These are phyloP conservation scores for Alternaria arborescens DNA, from an alignment of 2,329 filamentous ascomycete species.

Conservation along the genomic window DNA sequence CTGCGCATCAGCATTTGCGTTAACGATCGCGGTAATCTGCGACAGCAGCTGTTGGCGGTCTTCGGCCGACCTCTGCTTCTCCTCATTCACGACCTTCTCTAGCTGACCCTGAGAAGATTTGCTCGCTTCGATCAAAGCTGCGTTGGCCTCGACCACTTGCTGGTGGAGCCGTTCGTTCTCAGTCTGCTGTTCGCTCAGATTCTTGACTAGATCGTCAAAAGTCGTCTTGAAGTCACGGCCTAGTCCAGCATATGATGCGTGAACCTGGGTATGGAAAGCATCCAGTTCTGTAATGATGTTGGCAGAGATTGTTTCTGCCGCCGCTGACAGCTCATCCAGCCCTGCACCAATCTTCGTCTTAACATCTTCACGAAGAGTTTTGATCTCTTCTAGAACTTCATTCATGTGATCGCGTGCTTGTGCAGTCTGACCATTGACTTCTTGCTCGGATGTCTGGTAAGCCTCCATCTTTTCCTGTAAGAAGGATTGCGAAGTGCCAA, in stretches of 20 bases:
- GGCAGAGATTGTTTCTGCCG: conserved; percentile 86
- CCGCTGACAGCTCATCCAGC: conserved; percentile 80
- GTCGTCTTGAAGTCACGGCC: conserved; percentile 86
- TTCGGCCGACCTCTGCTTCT: conserved; percentile 73
- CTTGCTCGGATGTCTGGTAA: conserved; percentile 73
- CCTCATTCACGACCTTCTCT: conserved; percentile 75
- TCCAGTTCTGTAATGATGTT: conserved; percentile 88
- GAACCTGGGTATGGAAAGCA: conserved; percentile 82
- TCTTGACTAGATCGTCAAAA: conserved; percentile 81
- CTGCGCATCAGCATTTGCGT: conserved; percentile 75
- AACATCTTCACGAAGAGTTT: conserved; percentile 84
- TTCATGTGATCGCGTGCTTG: conserved; percentile 87
- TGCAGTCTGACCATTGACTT: conserved; percentile 73
- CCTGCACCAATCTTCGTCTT: conserved; percentile 87
- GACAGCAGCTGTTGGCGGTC: conserved; percentile 78
- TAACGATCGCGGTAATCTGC: conserved; percentile 81
- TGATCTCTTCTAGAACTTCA: conserved; percentile 88
- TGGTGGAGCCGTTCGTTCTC: conserved; percentile 77
- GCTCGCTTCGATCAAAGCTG: conserved; percentile 73
- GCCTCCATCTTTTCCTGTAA: conserved; percentile 72
- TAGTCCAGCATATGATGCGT: conserved; percentile 82
- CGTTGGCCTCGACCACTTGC: conserved; percentile 75
- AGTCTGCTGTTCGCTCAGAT: conserved; percentile 77
- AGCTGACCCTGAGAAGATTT: conserved; percentile 71
- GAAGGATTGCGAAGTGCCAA: conserved; percentile 74